Evolutionary conservation across 148 eudicot species (phyloP).

Genomic region (Selenicereus undatus): DNA sequence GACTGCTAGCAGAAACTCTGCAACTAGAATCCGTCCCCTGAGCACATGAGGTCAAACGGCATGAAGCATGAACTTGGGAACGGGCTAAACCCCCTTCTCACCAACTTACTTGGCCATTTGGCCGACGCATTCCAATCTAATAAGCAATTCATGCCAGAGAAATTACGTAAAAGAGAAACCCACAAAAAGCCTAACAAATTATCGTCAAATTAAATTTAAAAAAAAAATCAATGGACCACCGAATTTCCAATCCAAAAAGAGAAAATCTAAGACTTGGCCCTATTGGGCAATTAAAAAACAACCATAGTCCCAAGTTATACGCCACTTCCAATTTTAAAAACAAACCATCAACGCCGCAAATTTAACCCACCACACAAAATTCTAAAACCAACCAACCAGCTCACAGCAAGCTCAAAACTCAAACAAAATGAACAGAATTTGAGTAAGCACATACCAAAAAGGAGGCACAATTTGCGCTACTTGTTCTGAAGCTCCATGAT

Average conservation of each 20-base stretch:
- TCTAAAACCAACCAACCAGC: neutral
- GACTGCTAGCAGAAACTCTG: neutral
- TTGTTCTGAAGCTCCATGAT: constrained; percentile 43
- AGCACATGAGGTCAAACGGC: neutral
- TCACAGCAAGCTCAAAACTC: neutral
- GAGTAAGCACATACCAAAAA: neutral
- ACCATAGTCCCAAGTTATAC: too few species aligned
- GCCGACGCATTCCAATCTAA: neutral
- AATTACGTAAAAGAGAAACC: neutral
- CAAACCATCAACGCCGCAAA: neutral
- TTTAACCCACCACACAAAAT: neutral
- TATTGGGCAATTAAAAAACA: neutral
- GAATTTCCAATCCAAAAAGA: neutral
- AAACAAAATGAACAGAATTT: neutral
- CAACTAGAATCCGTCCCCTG: neutral
- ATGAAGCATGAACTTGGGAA: neutral
- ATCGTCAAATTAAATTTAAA: neutral
- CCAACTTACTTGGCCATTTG: neutral
- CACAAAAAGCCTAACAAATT: neutral
- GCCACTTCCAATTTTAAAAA: neutral
- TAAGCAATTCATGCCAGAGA: neutral
- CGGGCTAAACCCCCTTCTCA: neutral
- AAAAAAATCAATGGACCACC: neutral
- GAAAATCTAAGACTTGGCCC: neutral
- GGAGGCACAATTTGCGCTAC: neutral